Evolutionary conservation across 2,329 filamentous ascomycete genomes (phyloP).

Genomic region (Beauveria asiatica): DNA sequence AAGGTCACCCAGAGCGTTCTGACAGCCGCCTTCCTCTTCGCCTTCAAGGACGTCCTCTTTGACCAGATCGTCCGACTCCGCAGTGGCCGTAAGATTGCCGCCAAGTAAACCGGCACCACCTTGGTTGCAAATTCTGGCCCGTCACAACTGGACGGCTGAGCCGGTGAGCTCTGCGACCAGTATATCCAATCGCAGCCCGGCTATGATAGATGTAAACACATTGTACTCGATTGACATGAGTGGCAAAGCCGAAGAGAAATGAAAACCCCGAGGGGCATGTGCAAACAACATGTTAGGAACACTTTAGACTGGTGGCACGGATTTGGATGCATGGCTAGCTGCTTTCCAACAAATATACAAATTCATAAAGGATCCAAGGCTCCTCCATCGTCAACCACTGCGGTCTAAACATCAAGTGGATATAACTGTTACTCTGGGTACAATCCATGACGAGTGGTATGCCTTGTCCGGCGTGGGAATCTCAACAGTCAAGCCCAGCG

Average conservation of each 20-base stretch:
- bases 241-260: neutral
- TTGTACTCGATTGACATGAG: neutral
- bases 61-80: constrained; percentile 67
- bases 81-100: constrained; percentile 30
- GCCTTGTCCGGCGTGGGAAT: constrained; percentile 43
- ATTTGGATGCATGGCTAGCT: neutral
- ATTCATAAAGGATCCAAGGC: neutral
- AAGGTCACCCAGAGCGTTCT: constrained; percentile 97
- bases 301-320: neutral
- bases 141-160: neutral
- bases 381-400: neutral
- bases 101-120: constrained; percentile 19
- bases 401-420: constrained; percentile 8
- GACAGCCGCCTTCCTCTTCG: constrained; percentile 92
- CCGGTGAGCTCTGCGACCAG: neutral
- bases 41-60: constrained; percentile 95
- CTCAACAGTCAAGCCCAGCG: constrained; percentile 36
- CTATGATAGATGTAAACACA: neutral
- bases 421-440: constrained; percentile 38
- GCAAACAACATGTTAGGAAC: neutral
- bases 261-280: neutral
- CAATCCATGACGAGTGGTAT: constrained; percentile 59
- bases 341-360: neutral
- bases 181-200: neutral
- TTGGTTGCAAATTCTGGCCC: neutral